Evolutionary conservation across 805 yeast genomes (phyloP).

Genomic region (Kuraishia borneana): DNA sequence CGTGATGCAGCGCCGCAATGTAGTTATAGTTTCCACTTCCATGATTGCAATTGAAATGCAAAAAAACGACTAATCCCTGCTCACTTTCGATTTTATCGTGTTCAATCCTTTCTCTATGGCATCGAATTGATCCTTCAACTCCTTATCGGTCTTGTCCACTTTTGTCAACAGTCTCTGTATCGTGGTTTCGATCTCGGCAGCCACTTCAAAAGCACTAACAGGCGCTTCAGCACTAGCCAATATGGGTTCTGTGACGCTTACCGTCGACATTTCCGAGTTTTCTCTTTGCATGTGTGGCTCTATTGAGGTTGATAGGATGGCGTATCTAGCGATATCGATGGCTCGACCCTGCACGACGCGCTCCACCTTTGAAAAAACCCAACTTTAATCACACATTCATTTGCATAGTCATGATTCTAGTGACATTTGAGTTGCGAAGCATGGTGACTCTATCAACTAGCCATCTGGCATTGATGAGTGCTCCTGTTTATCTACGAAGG

Average conservation of each 20-base stretch:
- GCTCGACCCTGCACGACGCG: background rate
- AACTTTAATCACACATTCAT: background rate
- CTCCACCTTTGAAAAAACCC: background rate
- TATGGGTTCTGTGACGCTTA: constrained; percentile 1
- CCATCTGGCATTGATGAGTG: too few relatives aligned
- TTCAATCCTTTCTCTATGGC: background rate
- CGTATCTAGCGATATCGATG: background rate
- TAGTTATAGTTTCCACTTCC: too few relatives aligned
- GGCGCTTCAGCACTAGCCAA: background rate
- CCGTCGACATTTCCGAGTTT: background rate
- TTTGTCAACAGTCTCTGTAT: constrained; percentile 1
- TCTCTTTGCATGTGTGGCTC: background rate
- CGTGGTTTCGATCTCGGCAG: constrained; percentile 1
- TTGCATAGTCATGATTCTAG: background rate
- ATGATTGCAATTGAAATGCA: too few relatives aligned
- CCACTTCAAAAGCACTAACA: constrained; percentile 2
- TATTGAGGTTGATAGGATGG: too few relatives aligned
- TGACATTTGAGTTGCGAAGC: background rate
- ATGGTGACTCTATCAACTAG: too few relatives aligned
- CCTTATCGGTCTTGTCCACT: constrained; percentile 1
- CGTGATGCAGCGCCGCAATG: too few relatives aligned
- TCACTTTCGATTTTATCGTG: background rate
- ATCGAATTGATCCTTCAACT: constrained; percentile 1
- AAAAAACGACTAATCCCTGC: too few relatives aligned
- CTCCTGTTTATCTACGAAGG: too few relatives aligned